A percentile compares a stretch with the other conserved stretches of the same genome.
Conservation (phyloP, 129 eudicot species). For the Arctium minus region DNA sequence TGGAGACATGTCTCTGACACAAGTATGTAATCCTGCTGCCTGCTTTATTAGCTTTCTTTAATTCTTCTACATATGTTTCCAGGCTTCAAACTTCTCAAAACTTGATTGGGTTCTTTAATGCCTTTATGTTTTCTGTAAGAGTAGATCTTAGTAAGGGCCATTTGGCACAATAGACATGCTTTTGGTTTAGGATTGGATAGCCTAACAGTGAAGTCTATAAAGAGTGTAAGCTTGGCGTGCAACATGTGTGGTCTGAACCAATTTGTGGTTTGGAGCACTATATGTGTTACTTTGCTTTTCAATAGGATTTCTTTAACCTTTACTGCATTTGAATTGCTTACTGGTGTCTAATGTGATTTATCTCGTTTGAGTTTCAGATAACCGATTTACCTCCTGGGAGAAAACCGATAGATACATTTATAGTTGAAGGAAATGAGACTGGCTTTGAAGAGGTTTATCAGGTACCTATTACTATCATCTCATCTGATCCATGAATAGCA, state of each 20-base stretch:
- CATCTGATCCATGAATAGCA: background rate
- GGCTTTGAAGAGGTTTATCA: slow-evolving; percentile 81
- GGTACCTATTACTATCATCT: slow-evolving; percentile 34
- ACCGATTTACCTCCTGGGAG: slow-evolving; percentile 98
- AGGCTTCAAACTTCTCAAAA: background rate
- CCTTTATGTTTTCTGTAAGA: background rate
- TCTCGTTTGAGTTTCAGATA: slow-evolving; percentile 48
- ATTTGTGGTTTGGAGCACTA: background rate
- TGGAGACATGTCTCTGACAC: slow-evolving; percentile 96
- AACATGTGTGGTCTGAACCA: background rate
- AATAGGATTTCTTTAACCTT: background rate
- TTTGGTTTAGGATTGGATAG: background rate
- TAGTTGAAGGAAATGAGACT: slow-evolving; percentile 68
- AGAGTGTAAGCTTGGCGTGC: background rate
- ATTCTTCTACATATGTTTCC: background rate
- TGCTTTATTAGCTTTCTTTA: slow-evolving; percentile 14
- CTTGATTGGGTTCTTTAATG: background rate
- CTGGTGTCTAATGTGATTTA: background rate
- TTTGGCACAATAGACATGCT: background rate
- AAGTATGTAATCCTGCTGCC: slow-evolving; percentile 46
- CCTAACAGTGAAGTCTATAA: background rate
- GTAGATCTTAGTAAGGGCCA: background rate
- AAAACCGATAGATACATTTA: slow-evolving; percentile 61
- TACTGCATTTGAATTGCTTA: background rate
- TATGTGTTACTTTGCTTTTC: background rate